Evolutionary conservation across 1,284 basidiomycete genomes (phyloP), one percentile per base, ranked within the genome.

Genomic region (Wolfiporia cocos): DNA sequence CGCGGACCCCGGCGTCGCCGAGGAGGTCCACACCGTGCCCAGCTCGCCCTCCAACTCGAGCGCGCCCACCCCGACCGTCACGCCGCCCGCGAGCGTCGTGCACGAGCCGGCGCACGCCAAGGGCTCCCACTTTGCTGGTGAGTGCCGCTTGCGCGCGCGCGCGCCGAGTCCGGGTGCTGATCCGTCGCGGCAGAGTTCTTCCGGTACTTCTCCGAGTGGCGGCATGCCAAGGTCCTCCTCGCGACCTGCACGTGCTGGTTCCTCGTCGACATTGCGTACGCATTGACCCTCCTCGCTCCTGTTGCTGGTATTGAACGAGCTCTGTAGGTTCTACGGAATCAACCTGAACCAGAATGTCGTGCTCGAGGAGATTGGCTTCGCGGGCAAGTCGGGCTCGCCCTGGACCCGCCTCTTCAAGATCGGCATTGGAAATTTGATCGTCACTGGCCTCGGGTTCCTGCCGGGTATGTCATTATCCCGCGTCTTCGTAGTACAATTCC

Each of bases 321-420:
- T 24, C 18, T 46, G 20, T 42, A 80, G 76, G 0, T 85, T 84
- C 61, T 85, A 87, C 59, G 85, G 86, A 3, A 83, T 87, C 64
- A 87, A 86, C 62, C 65, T 88, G 34, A 89, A 89, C 68, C 76
- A 83, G 51, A 82, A 80, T 52, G 80, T 86, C 51, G 84, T 86
- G 11, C 69, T 86, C 5, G 66, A 78, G 51, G 69, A 79, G 55
- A 85, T 86, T 18, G 81, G 81, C 3, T 85, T 71, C 47, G 81
- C 68, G 43, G 82, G 81, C 7, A 63, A 48, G 36, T 56, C 57
- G 1, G 80, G 80, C 5, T 68, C 73, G 1, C 65, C 77, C 4
- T 86, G 81, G 81, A 61, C 76, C 37, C 68, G 73, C 28, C 65
- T 86, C 10, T 82, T 80, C 70, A 75, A 75, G 43, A 67, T 85